Conservation (phyloP, 371 early-diverging fungal species). For the Haplosporangium sp. region DNA sequence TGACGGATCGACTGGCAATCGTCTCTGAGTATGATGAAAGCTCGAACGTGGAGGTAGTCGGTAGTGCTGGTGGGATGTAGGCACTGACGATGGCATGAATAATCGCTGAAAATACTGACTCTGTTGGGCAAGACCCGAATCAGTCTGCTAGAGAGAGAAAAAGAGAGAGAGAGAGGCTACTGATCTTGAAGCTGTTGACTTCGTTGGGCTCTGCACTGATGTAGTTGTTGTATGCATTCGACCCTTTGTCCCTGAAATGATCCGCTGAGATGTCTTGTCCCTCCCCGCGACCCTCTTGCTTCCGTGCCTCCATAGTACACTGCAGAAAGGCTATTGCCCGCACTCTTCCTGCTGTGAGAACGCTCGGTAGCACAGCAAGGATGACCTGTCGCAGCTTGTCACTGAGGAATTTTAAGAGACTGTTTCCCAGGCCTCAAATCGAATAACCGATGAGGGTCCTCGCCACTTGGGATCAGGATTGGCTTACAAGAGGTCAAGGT, state of each 20-base stretch:
- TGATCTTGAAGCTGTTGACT: conserved; percentile 13
- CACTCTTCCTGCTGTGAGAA: conserved; percentile 91
- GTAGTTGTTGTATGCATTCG: no score
- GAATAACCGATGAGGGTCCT: conserved; percentile 87
- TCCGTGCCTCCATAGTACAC: conserved; percentile 46
- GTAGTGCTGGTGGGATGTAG: no score
- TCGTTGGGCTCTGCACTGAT: conserved; percentile 53
- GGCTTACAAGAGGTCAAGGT: conserved; percentile 64
- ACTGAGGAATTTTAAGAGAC: conserved; percentile 71
- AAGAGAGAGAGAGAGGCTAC: no score
- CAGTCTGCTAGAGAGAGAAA: conserved; percentile 4
- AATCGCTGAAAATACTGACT: no score
- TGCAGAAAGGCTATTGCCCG: conserved; percentile 79
- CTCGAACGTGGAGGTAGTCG: neutral
- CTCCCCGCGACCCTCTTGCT: conserved; percentile 28
- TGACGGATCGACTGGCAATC: conserved; percentile 15
- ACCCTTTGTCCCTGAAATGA: no score
- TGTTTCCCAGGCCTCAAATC: conserved; percentile 74
- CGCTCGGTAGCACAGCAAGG: conserved; percentile 71
- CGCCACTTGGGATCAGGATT: conserved; percentile 82
- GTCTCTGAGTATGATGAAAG: conserved; percentile 12
- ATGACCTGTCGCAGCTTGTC: conserved; percentile 55
- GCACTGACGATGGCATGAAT: no score
- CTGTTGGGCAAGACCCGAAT: no score
- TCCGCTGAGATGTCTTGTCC: neutral